Base-by-base conservation (phyloP, 495 filamentous ascomycete genomes). In the Penicillium pancosmium region DNA sequence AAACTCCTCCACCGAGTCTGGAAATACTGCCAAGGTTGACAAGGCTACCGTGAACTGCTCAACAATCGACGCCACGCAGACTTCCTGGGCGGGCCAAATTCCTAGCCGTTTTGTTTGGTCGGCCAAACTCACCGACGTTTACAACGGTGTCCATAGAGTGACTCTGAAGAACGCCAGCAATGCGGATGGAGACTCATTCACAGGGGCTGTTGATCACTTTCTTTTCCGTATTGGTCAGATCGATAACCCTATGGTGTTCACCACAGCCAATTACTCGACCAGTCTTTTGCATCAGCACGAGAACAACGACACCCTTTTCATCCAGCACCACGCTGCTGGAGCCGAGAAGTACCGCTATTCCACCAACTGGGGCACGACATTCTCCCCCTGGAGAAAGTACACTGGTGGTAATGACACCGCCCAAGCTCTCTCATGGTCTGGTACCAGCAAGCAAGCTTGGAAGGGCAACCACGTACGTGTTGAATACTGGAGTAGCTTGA, bases 331-430 rank as follows among this genome's bases (percentile, higher is more conserved):
- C 52, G 87, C 87, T 8, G 66, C 84, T 1, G 87, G 87, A 16
- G 87, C 87, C 2, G 81, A 86, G 49, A 80, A 78, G 50, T 90
- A 80, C 71, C 82, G 86, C 0, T 88, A 88, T 66, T 84, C 81
- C 19, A 80, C 80, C 15, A 82, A 87, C 64, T 90, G 80, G 75
- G 85, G 80, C 15, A 80, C 80, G 5, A 71, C 75, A 0, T 91
- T 83, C 77, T 86, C 80, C 40, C 49, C 80, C 1, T 91, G 88
- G 88, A 67, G 57, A 31, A 43, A 68, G 5, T 91, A 89, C 68
- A 67, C 52, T 23, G 77, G 78, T 36, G 78, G 79, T 5, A 80
- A 82, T 41, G 71, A 70, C 13, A 78, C 76, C 1, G 66, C 84
- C 18, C 58, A 72, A 4, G 61, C 61, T 21, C 72, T 81, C 54